Percentiles rank a stretch among this genome's conserved stretches.
Conservation (phyloP, 1,284 basidiomycete species). For the Volvariella volvacea region DNA sequence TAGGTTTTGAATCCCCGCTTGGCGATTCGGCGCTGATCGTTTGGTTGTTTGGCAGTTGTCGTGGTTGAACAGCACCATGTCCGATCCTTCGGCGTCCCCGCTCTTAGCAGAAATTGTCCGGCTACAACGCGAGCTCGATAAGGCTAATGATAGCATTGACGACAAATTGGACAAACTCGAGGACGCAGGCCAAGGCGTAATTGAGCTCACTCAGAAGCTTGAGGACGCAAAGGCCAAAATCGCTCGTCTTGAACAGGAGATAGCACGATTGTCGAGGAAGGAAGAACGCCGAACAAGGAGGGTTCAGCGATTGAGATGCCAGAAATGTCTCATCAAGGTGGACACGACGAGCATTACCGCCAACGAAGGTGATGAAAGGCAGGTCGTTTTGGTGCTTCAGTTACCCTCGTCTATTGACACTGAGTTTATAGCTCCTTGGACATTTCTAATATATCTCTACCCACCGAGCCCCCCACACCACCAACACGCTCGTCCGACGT, state of each 20-base stretch:
- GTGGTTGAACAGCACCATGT: conserved; percentile 59
- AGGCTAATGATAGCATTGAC: conserved; percentile 77
- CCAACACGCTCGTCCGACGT: conserved; percentile 58
- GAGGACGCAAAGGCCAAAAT: conserved; percentile 61
- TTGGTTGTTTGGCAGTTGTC: conserved; percentile 40
- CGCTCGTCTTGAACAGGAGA: conserved; percentile 55
- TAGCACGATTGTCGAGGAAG: conserved; percentile 50
- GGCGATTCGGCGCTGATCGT: background rate
- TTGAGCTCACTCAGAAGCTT: conserved; percentile 62
- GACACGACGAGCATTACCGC: conserved; percentile 34
- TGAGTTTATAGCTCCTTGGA: conserved; percentile 41
- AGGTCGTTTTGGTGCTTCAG: conserved; percentile 9
- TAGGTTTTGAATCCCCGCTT: conserved; percentile 33
- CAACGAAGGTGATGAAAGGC: conserved; percentile 57
- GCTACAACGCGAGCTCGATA: conserved; percentile 64
- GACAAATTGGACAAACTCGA: conserved; percentile 79
- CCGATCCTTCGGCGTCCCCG: conserved; percentile 48
- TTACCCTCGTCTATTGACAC: conserved; percentile 3
- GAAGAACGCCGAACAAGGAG: conserved; percentile 59
- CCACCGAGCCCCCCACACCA: conserved; percentile 54
- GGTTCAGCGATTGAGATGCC: conserved; percentile 53
- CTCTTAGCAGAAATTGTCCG: conserved; percentile 59
- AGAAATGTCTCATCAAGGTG: conserved; percentile 58
- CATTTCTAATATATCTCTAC: conserved; percentile 37
- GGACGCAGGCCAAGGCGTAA: conserved; percentile 65